Conservation (phyloP, 176 grass and related monocot species). For the Poa annua region DNA sequence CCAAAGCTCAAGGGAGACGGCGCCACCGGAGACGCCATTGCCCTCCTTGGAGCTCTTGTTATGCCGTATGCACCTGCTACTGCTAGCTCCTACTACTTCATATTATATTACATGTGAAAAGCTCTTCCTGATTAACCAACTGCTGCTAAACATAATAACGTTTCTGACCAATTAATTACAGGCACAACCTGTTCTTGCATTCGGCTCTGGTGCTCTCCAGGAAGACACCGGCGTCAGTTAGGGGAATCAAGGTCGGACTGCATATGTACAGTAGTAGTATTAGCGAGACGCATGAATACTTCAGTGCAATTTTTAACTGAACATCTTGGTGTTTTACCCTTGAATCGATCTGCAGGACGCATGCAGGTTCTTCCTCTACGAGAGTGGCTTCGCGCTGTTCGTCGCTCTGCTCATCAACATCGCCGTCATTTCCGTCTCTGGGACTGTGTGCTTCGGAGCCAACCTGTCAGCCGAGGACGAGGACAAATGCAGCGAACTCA, state of each 20-base stretch:
- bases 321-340: background rate
- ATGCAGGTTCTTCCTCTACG: constrained; percentile 37
- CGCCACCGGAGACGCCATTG: constrained; percentile 77
- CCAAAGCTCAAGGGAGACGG: constrained; percentile 50
- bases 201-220: constrained; percentile 85
- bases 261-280: background rate
- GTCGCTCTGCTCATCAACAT: constrained; percentile 27
- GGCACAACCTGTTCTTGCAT: constrained; percentile 95
- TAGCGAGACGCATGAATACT: background rate
- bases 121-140: background rate
- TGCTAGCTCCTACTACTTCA: background rate
- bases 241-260: constrained; percentile 73
- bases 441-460: background rate
- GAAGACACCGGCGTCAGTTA: constrained; percentile 74
- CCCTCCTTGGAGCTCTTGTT: constrained; percentile 79
- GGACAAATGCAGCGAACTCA: background rate
- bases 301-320: background rate
- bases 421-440: background rate
- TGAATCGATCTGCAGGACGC: constrained; percentile 54
- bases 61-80: constrained; percentile 72
- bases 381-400: constrained; percentile 22
- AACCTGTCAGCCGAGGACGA: background rate
- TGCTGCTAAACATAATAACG: background rate
- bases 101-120: too few species aligned
- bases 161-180: constrained; percentile 17